Conservation (phyloP, 1,284 basidiomycete genomes). For the Butyriboletus appendiculatus region DNA sequence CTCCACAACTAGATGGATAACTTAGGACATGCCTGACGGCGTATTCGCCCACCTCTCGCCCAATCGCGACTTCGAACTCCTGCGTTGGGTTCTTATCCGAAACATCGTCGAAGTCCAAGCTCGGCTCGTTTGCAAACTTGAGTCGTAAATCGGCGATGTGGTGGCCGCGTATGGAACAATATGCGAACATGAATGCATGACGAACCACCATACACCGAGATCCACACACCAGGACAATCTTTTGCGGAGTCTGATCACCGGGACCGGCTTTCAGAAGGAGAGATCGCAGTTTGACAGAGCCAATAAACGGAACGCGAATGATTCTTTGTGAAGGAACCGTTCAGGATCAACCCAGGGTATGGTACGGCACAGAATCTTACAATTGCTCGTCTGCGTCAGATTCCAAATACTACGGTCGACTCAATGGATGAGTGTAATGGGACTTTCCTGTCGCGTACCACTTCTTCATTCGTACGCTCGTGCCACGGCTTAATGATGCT, state of each 20-base stretch:
- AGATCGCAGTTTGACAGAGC: constrained; percentile 73
- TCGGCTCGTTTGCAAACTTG: constrained; percentile 70
- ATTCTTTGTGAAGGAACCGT: constrained; percentile 48
- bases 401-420: constrained; percentile 58
- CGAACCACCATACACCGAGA: neutral
- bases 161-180: neutral
- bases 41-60: constrained; percentile 76
- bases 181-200: neutral
- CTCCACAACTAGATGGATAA: neutral
- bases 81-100: constrained; percentile 60
- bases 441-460: constrained; percentile 42
- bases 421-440: constrained; percentile 3
- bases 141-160: neutral
- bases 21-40: constrained; percentile 59
- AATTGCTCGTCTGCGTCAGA: constrained; percentile 85
- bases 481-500: constrained; percentile 79
- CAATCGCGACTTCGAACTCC: constrained; percentile 65
- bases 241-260: constrained; percentile 66
- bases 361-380: constrained; percentile 40
- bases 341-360: constrained; percentile 5
- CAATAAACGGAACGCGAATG: constrained; percentile 78
- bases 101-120: constrained; percentile 78
- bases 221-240: constrained; percentile 60
- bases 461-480: constrained; percentile 59
- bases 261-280: constrained; percentile 77